A percentile compares a stretch with the other conserved stretches of the same genome.
These are phyloP conservation scores for Drosera capensis DNA, from an alignment of 148 eudicot species.

Conservation along the genomic window DNA sequence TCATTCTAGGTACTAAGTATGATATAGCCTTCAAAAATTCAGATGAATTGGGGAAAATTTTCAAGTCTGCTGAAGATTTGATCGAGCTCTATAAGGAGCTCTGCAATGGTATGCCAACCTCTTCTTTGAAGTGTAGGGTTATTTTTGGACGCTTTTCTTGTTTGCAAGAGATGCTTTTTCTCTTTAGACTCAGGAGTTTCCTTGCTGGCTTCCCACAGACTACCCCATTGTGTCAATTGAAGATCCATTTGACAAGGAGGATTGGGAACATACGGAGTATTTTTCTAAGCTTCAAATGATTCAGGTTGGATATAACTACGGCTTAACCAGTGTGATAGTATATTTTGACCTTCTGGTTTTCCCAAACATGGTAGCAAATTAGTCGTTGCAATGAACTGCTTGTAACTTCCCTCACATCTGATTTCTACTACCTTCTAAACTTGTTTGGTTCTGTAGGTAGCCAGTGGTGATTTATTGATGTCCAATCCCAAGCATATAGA, in stretches of 20 bases:
- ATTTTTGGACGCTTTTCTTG: too few relatives aligned
- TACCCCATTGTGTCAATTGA: conserved; percentile 87
- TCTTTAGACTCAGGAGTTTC: too few relatives aligned
- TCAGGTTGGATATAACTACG: conserved; percentile 35
- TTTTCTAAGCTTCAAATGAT: conserved; percentile 62
- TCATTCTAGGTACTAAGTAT: conserved; percentile 65
- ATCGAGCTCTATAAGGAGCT: conserved; percentile 77
- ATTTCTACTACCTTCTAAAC: conserved; percentile 2
- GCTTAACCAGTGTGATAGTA: not conserved
- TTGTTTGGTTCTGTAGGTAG: conserved; percentile 48
- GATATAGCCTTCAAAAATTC: conserved; percentile 77
- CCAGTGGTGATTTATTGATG: conserved; percentile 78
- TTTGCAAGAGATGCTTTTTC: too few relatives aligned
- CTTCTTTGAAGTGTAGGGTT: too few relatives aligned
- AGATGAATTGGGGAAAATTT: conserved; percentile 70
- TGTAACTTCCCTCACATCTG: too few relatives aligned
- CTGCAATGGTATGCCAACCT: conserved; percentile 42
- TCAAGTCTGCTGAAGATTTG: conserved; percentile 88
- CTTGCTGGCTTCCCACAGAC: conserved; percentile 23
- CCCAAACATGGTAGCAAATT: too few relatives aligned
- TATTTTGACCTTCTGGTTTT: too few relatives aligned
- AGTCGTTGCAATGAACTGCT: too few relatives aligned
- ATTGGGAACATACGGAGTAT: conserved; percentile 73
- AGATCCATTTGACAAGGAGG: conserved; percentile 99
- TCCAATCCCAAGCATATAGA: conserved; percentile 88